These are phyloP conservation scores for Oenanthe javanica DNA, from an alignment of 140 eudicot genomes.

Conservation along the genomic window DNA sequence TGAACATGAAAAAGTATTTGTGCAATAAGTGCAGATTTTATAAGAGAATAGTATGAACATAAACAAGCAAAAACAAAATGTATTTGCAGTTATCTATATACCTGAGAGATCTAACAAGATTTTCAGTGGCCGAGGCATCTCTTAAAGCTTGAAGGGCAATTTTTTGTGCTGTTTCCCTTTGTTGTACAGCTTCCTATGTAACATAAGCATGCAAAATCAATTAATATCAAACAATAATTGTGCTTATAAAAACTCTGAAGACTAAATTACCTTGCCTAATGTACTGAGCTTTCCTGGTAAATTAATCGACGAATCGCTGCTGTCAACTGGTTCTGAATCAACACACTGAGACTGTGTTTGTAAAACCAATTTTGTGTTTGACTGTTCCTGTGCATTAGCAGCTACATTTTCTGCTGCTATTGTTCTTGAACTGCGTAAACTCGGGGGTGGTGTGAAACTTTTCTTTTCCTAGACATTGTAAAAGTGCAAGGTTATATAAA, in stretches of 20 bases:
- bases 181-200: slow-evolving; percentile 82
- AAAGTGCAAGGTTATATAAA: background rate
- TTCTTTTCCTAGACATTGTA: slow-evolving; percentile 59
- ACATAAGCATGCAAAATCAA: background rate
- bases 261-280: slow-evolving; percentile 53
- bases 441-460: slow-evolving; percentile 85
- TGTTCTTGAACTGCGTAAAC: slow-evolving; percentile 29
- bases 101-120: slow-evolving; percentile 80
- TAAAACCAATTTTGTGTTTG: slow-evolving; percentile 42
- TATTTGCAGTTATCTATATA: slow-evolving; percentile 13
- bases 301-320: slow-evolving; percentile 38
- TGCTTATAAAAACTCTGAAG: background rate
- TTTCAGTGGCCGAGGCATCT: slow-evolving; percentile 87
- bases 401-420: slow-evolving; percentile 27
- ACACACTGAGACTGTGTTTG: slow-evolving; percentile 47
- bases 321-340: slow-evolving; percentile 35
- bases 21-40: too few species aligned
- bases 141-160: slow-evolving; percentile 89
- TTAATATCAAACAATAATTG: background rate
- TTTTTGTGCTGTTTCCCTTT: slow-evolving; percentile 84
- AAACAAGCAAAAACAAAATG: too few species aligned
- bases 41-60: too few species aligned
- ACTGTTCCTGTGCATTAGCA: slow-evolving; percentile 25
- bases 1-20: too few species aligned
- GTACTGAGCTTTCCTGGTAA: slow-evolving; percentile 81